Evolutionary conservation across 495 filamentous ascomycete genomes (phyloP), one percentile per base, ranked within the genome.

Genomic region (Daldinia vernicosa): DNA sequence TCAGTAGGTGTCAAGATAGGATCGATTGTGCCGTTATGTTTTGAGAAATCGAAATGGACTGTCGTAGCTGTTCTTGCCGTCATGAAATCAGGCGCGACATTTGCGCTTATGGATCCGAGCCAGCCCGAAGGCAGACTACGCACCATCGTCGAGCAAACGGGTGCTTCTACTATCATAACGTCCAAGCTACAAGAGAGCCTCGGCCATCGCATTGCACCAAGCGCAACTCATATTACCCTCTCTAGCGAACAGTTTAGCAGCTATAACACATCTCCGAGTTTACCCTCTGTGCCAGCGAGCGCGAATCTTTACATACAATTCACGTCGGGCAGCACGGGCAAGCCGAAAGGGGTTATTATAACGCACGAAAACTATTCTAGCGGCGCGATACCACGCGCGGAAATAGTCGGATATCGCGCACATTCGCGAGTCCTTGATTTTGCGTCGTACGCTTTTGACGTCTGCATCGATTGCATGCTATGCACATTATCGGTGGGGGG

Each of bases 1-100:
- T 66, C 72, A 11, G 32, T 64, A 15, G 87, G 87, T 28, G 80
- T 89, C 45, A 75, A 71, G 2, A 79, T 81, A 9, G 86, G 82
- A 24, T 77, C 68, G 17, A 70, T 82, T 15, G 80, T 89, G 12
- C 85, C 85, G 0, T 67, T 90, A 17, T 86, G 82, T 67, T 82
- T 89, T 26, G 83, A 88, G 56, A 89, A 89, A 70, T 87, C 83
- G 17, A 79, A 76, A 53, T 85, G 83, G 84, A 82, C 84, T 2
- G 69, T 84, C 19, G 79, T 88, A 30, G 81, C 84, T 0, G 77
- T 87, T 0, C 60, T 89, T 11, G 87, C 79, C n/a, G 77, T 88
- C 32, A 79, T 88, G 75, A 85, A 85, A 58, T 77, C 87, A 11
- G 86, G 87, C 30, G 84, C 76, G 6, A 79, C 77, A 1, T 81